Conservation (phyloP, 257 asterid species). For the Rubia yunnanensis region DNA sequence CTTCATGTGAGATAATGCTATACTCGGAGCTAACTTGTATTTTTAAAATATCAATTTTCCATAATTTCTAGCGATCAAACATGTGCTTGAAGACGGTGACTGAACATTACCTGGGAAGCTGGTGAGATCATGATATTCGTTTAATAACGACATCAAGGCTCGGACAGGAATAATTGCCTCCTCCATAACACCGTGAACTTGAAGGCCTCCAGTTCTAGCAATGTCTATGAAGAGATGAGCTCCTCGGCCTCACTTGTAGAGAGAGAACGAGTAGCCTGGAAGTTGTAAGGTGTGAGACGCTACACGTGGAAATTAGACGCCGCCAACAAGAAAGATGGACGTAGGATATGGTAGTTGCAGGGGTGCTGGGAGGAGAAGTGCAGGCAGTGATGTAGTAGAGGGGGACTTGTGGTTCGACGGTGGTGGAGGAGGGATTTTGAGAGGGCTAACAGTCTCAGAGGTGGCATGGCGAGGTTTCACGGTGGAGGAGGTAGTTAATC, state of each 20-base stretch:
- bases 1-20: no score
- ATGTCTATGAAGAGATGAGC: slow-evolving; percentile 1
- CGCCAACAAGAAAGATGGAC: background rate
- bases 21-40: no score
- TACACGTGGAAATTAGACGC: background rate
- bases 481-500: background rate
- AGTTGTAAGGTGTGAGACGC: slow-evolving; percentile 3
- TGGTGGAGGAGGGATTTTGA: slow-evolving; percentile 16
- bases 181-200: slow-evolving; percentile 1
- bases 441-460: slow-evolving; percentile 16
- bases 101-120: slow-evolving; percentile 33
- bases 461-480: slow-evolving; percentile 14
- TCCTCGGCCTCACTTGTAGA: slow-evolving; percentile 19
- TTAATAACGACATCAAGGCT: slow-evolving; percentile 26
- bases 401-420: slow-evolving; percentile 9
- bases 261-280: slow-evolving; percentile 17
- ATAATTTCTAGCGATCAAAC: background rate
- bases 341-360: slow-evolving; percentile 3
- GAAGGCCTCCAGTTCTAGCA: slow-evolving; percentile 1
- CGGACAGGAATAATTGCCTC: slow-evolving; percentile 28
- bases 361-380: slow-evolving; percentile 4
- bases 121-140: slow-evolving; percentile 26
- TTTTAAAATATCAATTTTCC: background rate
- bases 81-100: no score
- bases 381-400: background rate